Evolutionary conservation across 108 stramenopile genomes (phyloP), one percentile per base, ranked within the genome.

Genomic region (Pseudonitzschia pungens): DNA sequence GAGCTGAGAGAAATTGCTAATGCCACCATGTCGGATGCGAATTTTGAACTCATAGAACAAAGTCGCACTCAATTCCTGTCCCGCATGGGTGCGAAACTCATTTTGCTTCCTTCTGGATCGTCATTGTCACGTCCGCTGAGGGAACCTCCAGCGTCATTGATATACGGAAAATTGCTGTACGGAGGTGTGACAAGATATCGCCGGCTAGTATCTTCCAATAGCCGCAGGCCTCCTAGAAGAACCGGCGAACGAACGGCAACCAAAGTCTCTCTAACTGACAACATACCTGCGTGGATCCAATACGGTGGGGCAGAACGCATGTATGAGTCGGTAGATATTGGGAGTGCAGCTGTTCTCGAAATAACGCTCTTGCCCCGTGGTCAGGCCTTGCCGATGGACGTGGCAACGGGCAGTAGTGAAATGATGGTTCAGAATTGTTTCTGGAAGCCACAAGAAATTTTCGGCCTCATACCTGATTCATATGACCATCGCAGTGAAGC

Each of bases 311-410:
- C 86, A 0, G 83, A 88, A 42, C 70, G 91, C 6, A 87, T 81
- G 56, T 92, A 90, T 65, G 89, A 92, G 71, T 84, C 84, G 4
- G 79, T 89, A 0, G 91, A 92, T 67, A 88, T 92, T 70, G 91
- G 91, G 43, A 76, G 87, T 31, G 85, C 84, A 21, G 89, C 87
- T 6, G 68, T 90, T 7, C 60, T 92, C 40, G 91, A 92, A 70
- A 18, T 89, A 20, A 71, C 86, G 48, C 27, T 90, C n/a, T 48
- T 90, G 21, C 87, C 89, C 5, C 83, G 65, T 6, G 89, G 91
- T 59, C 77, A 83, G 65, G 57, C 15, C 28, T 84, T 42, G 71
- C 72, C 59, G 31, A 75, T 66, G 12, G 80, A 77, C 18, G 20
- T 42, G 12, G 16, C 58, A 11, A 15, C 56, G 9, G 22, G 33